A percentile compares a stretch with the other conserved stretches of the same genome.
Evolutionary conservation across 2,329 filamentous ascomycete species (phyloP).

Genomic region (Cercospora sesami): DNA sequence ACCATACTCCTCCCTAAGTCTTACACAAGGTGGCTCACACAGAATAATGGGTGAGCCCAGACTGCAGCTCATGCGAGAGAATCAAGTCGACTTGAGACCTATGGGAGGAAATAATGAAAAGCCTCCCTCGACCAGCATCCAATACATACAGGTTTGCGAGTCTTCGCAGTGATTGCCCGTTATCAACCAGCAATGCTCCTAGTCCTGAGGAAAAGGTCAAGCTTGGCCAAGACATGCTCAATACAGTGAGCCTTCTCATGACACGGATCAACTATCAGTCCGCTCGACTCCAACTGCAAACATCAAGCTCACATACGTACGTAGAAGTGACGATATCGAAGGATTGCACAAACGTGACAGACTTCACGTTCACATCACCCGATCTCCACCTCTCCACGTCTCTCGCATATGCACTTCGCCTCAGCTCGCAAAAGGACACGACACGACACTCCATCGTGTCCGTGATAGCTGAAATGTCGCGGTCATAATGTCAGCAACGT

Average conservation of each 20-base stretch:
- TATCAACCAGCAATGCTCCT: not conserved
- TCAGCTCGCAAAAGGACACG: not conserved
- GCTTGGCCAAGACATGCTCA: not conserved
- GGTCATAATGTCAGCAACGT: not conserved
- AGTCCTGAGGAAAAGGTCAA: not conserved
- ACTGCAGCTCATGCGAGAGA: too few species aligned
- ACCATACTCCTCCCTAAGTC: too few species aligned
- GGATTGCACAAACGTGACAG: constrained; percentile 3
- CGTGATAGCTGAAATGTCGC: not conserved
- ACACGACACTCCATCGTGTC: not conserved
- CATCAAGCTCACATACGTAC: not conserved
- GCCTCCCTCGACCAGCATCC: too few species aligned
- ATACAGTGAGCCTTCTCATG: not conserved
- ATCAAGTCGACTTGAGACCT: too few species aligned
- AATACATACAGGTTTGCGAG: too few species aligned
- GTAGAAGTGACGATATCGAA: constrained; percentile 16
- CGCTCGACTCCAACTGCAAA: not conserved
- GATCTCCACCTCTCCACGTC: not conserved
- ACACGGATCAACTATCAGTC: not conserved
- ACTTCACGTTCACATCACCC: not conserved
- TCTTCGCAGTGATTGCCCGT: too few species aligned
- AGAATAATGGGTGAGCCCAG: not conserved
- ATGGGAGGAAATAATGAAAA: too few species aligned
- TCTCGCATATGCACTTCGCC: constrained; percentile 6
- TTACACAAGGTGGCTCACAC: not conserved